These are phyloP conservation scores for Stagonosporopsis cucurbitacearum DNA, from an alignment of 2,329 filamentous ascomycete species.

Conservation along the genomic window DNA sequence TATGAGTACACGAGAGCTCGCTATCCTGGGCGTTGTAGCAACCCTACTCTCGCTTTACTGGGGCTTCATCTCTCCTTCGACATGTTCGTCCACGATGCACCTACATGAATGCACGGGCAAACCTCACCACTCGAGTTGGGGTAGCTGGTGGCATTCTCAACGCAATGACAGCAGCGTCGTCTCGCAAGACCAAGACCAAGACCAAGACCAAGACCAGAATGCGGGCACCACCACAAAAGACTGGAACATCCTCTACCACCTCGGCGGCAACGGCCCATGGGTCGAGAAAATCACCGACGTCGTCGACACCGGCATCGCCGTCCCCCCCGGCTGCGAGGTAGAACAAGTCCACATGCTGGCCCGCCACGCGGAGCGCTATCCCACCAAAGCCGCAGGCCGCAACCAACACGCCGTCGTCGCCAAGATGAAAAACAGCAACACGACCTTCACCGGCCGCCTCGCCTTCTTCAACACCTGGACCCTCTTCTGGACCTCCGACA, in stretches of 20 bases:
- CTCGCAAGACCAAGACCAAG: constrained; percentile 25
- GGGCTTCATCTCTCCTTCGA: constrained; percentile 1
- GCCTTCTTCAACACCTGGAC: constrained; percentile 62
- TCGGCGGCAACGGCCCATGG: constrained; percentile 64
- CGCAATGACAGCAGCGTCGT: constrained; percentile 13
- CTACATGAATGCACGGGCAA: constrained; percentile 33
- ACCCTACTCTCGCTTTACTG: constrained; percentile 11
- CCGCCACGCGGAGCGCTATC: constrained; percentile 64
- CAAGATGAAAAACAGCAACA: constrained; percentile 52
- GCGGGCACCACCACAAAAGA: constrained; percentile 39
- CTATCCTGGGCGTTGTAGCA: neutral
- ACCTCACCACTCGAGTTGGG: constrained; percentile 45
- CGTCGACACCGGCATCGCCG: constrained; percentile 49
- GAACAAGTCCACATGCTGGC: constrained; percentile 68
- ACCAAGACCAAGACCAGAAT: too few species aligned
- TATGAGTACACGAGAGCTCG: neutral
- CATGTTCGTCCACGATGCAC: neutral
- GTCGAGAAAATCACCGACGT: constrained; percentile 56
- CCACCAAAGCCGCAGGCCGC: constrained; percentile 57
- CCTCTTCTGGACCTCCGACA: constrained; percentile 57
- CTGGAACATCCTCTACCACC: constrained; percentile 61
- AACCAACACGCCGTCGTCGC: constrained; percentile 57
- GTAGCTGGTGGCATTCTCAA: constrained; percentile 46
- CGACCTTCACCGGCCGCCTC: constrained; percentile 57
- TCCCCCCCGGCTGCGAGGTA: constrained; percentile 58